phyloP scores from a whole-genome alignment of 1,284 basidiomycete genomes.

The Sporisorium graminicola region DNA sequence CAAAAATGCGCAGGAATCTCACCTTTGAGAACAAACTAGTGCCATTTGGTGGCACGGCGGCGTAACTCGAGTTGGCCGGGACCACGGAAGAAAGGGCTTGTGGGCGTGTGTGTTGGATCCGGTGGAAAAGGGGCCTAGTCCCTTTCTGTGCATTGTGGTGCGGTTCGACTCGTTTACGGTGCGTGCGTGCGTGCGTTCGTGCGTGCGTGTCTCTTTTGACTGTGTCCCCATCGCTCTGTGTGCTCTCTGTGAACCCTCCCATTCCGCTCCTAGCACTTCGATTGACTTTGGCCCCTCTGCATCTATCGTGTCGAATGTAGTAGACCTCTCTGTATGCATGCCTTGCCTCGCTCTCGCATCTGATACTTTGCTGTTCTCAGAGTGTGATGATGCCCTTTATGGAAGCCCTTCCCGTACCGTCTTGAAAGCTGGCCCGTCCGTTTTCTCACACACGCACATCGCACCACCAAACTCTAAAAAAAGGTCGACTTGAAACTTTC shows the following conservation, averaged over 20 bases:
- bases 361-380: background rate
- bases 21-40: background rate
- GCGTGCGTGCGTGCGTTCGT: background rate
- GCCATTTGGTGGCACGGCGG: background rate
- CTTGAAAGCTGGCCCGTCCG: slow-evolving; percentile 7
- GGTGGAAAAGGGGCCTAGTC: background rate
- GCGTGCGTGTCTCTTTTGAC: background rate
- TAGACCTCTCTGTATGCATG: background rate
- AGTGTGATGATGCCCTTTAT: background rate
- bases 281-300: background rate
- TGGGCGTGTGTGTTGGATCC: background rate
- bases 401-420: background rate
- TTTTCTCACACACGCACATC: background rate
- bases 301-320: background rate
- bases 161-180: background rate
- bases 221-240: background rate
- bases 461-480: slow-evolving; percentile 7
- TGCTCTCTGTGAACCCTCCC: background rate
- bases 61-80: no score
- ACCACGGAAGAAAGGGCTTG: background rate
- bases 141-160: background rate
- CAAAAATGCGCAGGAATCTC: slow-evolving; percentile 1
- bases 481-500: background rate
- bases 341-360: background rate
- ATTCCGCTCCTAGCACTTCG: background rate